Base-by-base conservation (phyloP, 768 basidiomycete genomes). In the Pleurotus tuoliensis region DNA sequence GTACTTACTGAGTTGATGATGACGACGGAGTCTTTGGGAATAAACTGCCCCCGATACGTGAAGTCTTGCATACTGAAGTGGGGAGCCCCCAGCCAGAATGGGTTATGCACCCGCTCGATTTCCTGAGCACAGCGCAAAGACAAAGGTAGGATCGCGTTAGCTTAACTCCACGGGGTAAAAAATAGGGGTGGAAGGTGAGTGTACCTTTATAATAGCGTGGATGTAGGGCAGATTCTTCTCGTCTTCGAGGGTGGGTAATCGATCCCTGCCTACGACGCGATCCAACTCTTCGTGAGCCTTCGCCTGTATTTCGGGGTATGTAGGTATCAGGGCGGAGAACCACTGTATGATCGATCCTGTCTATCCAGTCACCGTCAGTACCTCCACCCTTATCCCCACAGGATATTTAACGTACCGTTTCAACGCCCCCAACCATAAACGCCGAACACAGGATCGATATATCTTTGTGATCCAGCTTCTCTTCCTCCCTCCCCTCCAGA, bases 361-460 rank as follows among this genome's bases (percentile, higher is more conserved):
- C 72, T 74, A 40, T 11, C 9, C 18, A 24, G 16, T 13, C 38
- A n/a, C 3, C 50, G 40, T 41, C 56, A 50, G 40, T 8, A 34
- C 30, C 30, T 11, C 30, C 57, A 47, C 38, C 34, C 18, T 16
- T 37, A 34, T 15, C 6, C 41, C n/a, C 41, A 20, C 39, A 40
- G 22, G 20, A 24, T 39, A 34, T 37, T 18, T 16, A 8, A 4
- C 67, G 20, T 44, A 76, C 76, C 39, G 77, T 71, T 55, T 78
- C 71, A n/a, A 78, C 73, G 8, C 77, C 77, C 3, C 73, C 77
- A 13, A 77, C 72, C 67, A 74, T 76, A 57, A 78, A 77, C 3
- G 70, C 74, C 3, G 73, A 64, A 16, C 72, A 69, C 11, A 80
- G 63, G 37, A 77, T 75, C 5, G 65, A 48, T 66, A 76, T 72